Evolutionary conservation across 257 asterid genomes (phyloP).

Genomic region (Lycium barbarum): DNA sequence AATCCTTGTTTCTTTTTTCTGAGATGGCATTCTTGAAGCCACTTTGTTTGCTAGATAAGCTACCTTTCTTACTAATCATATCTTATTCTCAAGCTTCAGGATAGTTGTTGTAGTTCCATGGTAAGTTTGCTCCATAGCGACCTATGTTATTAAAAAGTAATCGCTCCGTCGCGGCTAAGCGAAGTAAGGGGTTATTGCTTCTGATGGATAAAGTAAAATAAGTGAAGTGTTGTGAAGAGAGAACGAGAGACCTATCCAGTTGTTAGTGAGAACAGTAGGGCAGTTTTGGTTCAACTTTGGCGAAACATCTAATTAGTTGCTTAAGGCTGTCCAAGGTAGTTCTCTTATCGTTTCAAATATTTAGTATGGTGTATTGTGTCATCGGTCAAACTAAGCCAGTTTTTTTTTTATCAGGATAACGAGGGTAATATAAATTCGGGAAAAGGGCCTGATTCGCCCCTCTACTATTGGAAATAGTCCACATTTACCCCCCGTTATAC

Average conservation of each 20-base stretch:
- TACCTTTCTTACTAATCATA: not conserved
- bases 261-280: not conserved
- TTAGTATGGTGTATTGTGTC: not conserved
- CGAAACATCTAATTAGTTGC: too few relatives aligned
- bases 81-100: not conserved
- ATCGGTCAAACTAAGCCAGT: not conserved
- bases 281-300: too few relatives aligned
- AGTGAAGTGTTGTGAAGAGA: not conserved
- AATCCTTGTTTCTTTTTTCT: not conserved
- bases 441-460: too few relatives aligned
- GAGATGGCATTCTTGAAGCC: constrained; percentile 8
- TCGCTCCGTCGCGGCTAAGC: not conserved
- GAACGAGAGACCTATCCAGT: too few relatives aligned
- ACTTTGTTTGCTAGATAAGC: not conserved
- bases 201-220: not conserved
- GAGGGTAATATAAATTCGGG: not conserved
- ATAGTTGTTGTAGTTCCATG: not conserved
- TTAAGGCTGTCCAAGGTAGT: too few relatives aligned
- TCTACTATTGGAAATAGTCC: too few relatives aligned
- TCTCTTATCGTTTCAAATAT: not conserved
- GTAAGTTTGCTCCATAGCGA: constrained; percentile 8
- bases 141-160: not conserved
- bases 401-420: too few relatives aligned
- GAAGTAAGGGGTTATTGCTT: not conserved
- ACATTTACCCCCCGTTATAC: too few relatives aligned